phyloP scores from a whole-genome alignment of 2,329 filamentous ascomycete genomes.

The Aspergillus carbonarius region DNA sequence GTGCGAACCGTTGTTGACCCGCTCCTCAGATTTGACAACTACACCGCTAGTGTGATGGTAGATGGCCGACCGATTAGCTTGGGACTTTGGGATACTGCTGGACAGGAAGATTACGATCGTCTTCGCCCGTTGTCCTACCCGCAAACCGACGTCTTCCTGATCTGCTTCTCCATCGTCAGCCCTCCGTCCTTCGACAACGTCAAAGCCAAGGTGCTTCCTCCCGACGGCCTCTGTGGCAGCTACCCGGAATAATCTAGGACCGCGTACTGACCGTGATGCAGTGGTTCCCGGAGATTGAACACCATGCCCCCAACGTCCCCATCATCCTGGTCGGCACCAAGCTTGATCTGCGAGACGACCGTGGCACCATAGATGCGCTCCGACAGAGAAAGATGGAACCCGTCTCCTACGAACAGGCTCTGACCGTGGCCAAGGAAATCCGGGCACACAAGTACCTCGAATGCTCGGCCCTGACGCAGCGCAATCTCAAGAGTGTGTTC shows the following conservation, averaged over 20 bases:
- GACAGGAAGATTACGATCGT: constrained; percentile 97
- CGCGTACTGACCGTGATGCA: constrained; percentile 39
- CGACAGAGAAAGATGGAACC: constrained; percentile 93
- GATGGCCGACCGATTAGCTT: constrained; percentile 97
- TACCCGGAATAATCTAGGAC: no score
- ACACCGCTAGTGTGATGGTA: constrained; percentile 98
- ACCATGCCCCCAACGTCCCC: constrained; percentile 90
- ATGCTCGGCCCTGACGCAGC: constrained; percentile 93
- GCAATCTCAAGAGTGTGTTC: constrained; percentile 97
- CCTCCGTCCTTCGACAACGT: constrained; percentile 98
- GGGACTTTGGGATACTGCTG: constrained; percentile 96
- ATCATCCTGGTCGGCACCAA: constrained; percentile 98
- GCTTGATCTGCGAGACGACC: constrained; percentile 90
- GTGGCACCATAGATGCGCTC: constrained; percentile 75
- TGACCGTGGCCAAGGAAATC: constrained; percentile 89
- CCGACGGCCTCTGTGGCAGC: not conserved
- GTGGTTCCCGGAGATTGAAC: constrained; percentile 98
- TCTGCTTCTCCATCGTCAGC: constrained; percentile 98
- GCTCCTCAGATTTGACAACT: constrained; percentile 83
- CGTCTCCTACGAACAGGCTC: constrained; percentile 90
- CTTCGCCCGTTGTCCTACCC: constrained; percentile 94
- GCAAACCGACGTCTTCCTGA: constrained; percentile 96
- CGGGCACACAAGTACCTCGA: constrained; percentile 96
- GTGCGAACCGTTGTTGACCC: constrained; percentile 20
- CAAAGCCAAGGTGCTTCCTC: constrained; percentile 78